Base-by-base conservation (phyloP, 345 rosid genomes). In the Eucalyptus victrix region DNA sequence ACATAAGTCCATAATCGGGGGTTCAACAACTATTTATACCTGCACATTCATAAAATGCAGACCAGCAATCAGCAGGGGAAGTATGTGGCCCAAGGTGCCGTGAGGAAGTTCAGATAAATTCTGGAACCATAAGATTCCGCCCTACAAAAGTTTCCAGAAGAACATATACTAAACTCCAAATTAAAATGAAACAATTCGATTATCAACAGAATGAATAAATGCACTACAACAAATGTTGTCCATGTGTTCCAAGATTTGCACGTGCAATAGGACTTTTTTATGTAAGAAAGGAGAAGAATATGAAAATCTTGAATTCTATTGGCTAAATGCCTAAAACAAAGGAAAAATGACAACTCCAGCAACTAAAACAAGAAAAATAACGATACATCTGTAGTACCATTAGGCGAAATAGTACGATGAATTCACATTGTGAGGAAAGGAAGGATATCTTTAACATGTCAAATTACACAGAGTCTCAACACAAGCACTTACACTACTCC, bases 111-210 rank as follows among this genome's bases (percentile, higher is more conserved):
- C 98, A 87, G 98, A 95, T 95, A 97, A 94, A 94, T 97, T 93
- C 90, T 95, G 95, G 92, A 97, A 97, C 99, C 99, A 97, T 53
- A 97, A 93, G 89, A 96, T 89, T 88, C 99, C 99, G 51, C 99
- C 99, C 99, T 97, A 96, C 91, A 95, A 89, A 90, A 28, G 89
- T 81, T 87, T 81, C 67, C 72, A 80, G 51, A 86, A 53, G 53
- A 86, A 86, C 86, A 32, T 86, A 19, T 8, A 2, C 23, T 34
- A 34, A 32, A n/a, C 62, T 34, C n/a, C 62, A n/a, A 21, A 86
- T 86, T 2, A 86, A 51, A 86, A 40, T 13, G 30, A n/a, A 23
- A 51, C 13, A 53, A 86, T 76, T 76, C 28, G 2, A 19, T 76
- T 21, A 76, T 76, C 83, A 76, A 2, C 83, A 76, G 83, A 37